Evolutionary conservation across 2,329 filamentous ascomycete species (phyloP), one percentile per base, ranked within the genome.

Genomic region (Teratosphaeria gauchensis): DNA sequence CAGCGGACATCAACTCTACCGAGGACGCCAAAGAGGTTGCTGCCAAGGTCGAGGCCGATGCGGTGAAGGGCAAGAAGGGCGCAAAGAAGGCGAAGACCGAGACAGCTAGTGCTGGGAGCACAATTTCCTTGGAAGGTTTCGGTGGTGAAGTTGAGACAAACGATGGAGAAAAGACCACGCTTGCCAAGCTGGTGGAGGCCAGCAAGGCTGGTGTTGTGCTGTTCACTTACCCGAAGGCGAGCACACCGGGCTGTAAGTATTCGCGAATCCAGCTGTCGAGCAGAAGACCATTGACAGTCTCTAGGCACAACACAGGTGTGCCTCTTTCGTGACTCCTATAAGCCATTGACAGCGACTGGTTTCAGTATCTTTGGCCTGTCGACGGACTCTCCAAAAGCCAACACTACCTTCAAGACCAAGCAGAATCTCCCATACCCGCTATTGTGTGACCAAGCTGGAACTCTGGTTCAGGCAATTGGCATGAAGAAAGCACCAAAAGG

Each of bases 221-320:
- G 32, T 96, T 99, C 74, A 96, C 92, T 33, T 97, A 97, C 72
- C 94, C 94, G 60, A 95, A 89, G 77, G 94, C 94, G 12, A 94
- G 88, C 31, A 99, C 94, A 24, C 90, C 90, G 42, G 92, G 92
- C 63, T 97, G 92, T 96, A 84, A 83, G 90, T 77, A 58, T 24
- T 28, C 30, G n/a, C 16, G 19, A 51, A 21, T 53, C 48, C 30
- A 51, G 16, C 38, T 32, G 32, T 35, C 11, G 33, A 6, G 16
- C 16, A 21, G 12, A 11, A 56, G 32, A 21, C 11, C 54, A 19
- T 51, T 56, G 32, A 56, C 53, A 3, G 4, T 56, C 30, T 30
- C 32, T 62, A 96, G 92, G 92, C 81, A 97, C 91, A 58, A 94
- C 82, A 60, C 94, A 99, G 81, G 94, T 82, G 62, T 96, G 92